Percentiles rank a stretch among this genome's conserved stretches.
phyloP scores from a whole-genome alignment of 2,329 filamentous ascomycete genomes.

The Arthroderma sp. region DNA sequence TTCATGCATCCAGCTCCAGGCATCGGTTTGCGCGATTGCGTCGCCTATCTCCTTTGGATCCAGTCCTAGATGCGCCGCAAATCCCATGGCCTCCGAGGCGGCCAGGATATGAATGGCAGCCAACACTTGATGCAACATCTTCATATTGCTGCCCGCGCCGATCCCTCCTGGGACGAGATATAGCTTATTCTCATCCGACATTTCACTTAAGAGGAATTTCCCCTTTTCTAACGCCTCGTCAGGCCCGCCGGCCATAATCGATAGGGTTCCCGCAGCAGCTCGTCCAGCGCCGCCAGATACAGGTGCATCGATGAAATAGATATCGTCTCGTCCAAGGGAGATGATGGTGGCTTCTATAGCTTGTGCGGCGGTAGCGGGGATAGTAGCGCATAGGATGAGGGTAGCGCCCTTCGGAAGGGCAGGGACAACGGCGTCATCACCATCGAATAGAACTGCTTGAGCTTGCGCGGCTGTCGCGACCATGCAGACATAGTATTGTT shows the following conservation, averaged over 20 bases:
- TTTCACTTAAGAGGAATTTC: slow-evolving; percentile 45
- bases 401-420: slow-evolving; percentile 44
- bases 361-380: slow-evolving; percentile 52
- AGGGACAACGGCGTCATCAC: slow-evolving; percentile 36
- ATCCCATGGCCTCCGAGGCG: slow-evolving; percentile 47
- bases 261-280: slow-evolving; percentile 57
- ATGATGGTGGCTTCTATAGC: slow-evolving; percentile 45
- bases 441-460: slow-evolving; percentile 50
- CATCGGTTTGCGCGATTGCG: slow-evolving; percentile 34
- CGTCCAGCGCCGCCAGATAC: slow-evolving; percentile 58
- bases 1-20: slow-evolving; percentile 50
- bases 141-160: slow-evolving; percentile 48
- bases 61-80: slow-evolving; percentile 44
- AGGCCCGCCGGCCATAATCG: slow-evolving; percentile 58
- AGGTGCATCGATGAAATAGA: slow-evolving; percentile 56
- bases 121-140: slow-evolving; percentile 51
- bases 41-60: slow-evolving; percentile 33
- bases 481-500: slow-evolving; percentile 56
- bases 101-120: slow-evolving; percentile 51
- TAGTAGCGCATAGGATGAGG: slow-evolving; percentile 57
- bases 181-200: slow-evolving; percentile 47
- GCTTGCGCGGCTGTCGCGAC: slow-evolving; percentile 61
- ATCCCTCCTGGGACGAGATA: slow-evolving; percentile 49
- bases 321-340: slow-evolving; percentile 44
- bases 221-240: slow-evolving; percentile 45